phyloP scores from a whole-genome alignment of 2,329 filamentous ascomycete species.

The Diaporthe amygdali region DNA sequence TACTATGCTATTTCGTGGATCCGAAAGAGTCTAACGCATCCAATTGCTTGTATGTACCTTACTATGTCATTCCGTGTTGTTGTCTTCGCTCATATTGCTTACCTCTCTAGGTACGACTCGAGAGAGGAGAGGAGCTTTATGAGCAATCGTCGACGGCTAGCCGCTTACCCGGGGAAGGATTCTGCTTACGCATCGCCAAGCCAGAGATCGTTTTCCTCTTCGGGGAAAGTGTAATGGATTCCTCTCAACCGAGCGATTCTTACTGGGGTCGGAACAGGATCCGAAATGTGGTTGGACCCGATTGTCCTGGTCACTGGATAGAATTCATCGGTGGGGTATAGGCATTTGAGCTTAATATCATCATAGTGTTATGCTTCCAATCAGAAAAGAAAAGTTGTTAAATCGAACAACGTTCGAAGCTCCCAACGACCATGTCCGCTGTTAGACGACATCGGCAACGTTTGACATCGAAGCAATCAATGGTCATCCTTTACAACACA shows the following conservation, averaged over 20 bases:
- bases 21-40: background rate
- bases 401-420: too few species aligned
- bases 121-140: background rate
- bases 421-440: too few species aligned
- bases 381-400: too few species aligned
- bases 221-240: background rate
- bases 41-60: background rate
- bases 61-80: background rate
- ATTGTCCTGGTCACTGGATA: too few species aligned
- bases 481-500: too few species aligned
- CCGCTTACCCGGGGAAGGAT: background rate
- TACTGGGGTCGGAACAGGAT: too few species aligned
- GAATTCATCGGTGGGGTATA: too few species aligned
- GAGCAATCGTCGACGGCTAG: background rate
- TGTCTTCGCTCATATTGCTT: background rate
- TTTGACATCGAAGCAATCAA: too few species aligned
- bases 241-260: background rate
- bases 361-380: too few species aligned
- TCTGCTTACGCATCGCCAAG: background rate
- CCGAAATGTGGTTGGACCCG: too few species aligned
- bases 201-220: slow-evolving; percentile 19
- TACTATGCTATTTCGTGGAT: background rate
- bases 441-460: too few species aligned
- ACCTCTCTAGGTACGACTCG: background rate
- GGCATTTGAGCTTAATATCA: too few species aligned